These are phyloP conservation scores for Alloteropsis semialata DNA, from an alignment of 176 grass and related monocot genomes.

Conservation along the genomic window DNA sequence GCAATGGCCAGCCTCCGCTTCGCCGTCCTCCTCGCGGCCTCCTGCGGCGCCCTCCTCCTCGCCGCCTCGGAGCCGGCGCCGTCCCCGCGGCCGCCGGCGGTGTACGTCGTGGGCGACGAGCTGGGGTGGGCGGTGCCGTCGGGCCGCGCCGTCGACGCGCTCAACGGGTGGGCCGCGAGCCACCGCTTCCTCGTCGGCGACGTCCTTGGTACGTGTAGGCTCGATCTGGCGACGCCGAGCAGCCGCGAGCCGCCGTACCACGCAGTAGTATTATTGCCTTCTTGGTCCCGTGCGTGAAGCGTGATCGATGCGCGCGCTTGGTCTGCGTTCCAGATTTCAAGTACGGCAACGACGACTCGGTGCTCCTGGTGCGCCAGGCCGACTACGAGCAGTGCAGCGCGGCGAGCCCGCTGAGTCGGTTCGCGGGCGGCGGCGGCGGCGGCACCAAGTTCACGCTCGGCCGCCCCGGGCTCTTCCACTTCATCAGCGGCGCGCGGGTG, in stretches of 20 bases:
- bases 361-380: conserved; percentile 31
- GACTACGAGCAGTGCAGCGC: conserved; percentile 42
- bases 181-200: conserved; percentile 45
- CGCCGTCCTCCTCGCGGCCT: neutral
- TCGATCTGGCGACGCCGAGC: neutral
- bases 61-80: neutral
- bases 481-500: conserved; percentile 41
- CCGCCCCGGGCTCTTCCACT: conserved; percentile 37
- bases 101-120: conserved; percentile 34
- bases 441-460: conserved; percentile 13
- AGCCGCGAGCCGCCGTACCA: too few species aligned
- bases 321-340: conserved; percentile 34
- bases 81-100: neutral
- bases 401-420: neutral
- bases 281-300: neutral
- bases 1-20: conserved; percentile 26
- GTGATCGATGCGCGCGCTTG: neutral
- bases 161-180: conserved; percentile 36
- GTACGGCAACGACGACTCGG: conserved; percentile 20
- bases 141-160: conserved; percentile 5
- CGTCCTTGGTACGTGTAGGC: conserved; percentile 31
- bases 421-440: conserved; percentile 9
- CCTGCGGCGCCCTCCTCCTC: conserved; percentile 9
- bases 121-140: conserved; percentile 13
- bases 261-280: too few species aligned